These are phyloP conservation scores for Yarrowia sp. DNA, from an alignment of 805 yeast genomes.

Conservation along the genomic window DNA sequence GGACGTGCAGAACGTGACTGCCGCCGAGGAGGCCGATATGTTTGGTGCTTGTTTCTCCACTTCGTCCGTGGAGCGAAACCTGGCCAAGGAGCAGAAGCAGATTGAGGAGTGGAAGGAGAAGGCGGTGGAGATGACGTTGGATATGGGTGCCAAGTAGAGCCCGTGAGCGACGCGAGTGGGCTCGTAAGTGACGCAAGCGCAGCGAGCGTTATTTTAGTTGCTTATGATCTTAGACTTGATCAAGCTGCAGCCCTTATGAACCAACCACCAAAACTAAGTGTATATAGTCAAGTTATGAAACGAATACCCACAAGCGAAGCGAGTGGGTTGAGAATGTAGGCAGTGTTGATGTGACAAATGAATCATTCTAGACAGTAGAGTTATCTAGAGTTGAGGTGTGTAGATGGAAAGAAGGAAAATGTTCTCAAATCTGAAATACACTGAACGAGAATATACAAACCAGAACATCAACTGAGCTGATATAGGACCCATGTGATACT, in stretches of 20 bases:
- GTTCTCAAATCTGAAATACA: too few relatives aligned
- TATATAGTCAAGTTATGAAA: slow-evolving; percentile 21
- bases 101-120: slow-evolving; percentile 76
- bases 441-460: too few relatives aligned
- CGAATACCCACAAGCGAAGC: too few relatives aligned
- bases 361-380: too few relatives aligned
- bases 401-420: too few relatives aligned
- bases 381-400: too few relatives aligned
- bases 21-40: slow-evolving; percentile 85
- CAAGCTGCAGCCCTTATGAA: too few relatives aligned
- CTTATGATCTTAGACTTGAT: too few relatives aligned
- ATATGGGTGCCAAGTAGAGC: slow-evolving; percentile 49
- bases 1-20: slow-evolving; percentile 73
- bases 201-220: not conserved
- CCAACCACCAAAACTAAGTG: slow-evolving; percentile 2
- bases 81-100: slow-evolving; percentile 71
- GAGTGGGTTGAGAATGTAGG: too few relatives aligned
- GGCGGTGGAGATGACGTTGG: slow-evolving; percentile 69
- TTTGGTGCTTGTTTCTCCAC: slow-evolving; percentile 76
- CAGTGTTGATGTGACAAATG: too few relatives aligned
- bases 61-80: slow-evolving; percentile 69
- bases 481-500: too few relatives aligned
- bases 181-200: not conserved
- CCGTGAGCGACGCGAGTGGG: not conserved
- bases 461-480: too few relatives aligned